Evolutionary conservation across 1,139 yeast species (phyloP).

Genomic region (Taphrina betulina): DNA sequence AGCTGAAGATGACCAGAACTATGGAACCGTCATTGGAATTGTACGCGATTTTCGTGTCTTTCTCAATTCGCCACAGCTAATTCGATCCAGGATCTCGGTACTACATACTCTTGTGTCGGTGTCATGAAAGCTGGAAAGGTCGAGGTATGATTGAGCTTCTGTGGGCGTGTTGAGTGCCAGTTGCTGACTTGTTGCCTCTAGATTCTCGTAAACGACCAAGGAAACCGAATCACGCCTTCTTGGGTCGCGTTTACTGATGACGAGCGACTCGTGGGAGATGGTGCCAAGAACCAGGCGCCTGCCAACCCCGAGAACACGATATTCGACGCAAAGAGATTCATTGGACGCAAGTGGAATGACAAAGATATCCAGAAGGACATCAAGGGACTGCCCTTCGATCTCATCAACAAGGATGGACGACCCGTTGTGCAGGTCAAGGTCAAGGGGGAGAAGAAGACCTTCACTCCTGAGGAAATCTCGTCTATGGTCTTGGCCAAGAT

Average conservation of each 20-base stretch:
- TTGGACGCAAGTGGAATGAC: slow-evolving; percentile 75
- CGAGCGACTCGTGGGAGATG: slow-evolving; percentile 89
- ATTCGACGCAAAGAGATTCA: slow-evolving; percentile 82
- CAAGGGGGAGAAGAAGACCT: slow-evolving; percentile 65
- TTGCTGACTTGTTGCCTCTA: background rate
- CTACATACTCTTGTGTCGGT: slow-evolving; percentile 91
- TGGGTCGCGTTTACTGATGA: slow-evolving; percentile 82
- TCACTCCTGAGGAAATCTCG: slow-evolving; percentile 86
- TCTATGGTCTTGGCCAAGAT: slow-evolving; percentile 89
- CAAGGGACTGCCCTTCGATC: slow-evolving; percentile 74
- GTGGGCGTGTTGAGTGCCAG: no score
- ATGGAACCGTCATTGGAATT: slow-evolving; percentile 31
- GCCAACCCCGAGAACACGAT: slow-evolving; percentile 75
- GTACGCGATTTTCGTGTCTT: background rate
- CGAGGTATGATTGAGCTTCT: no score
- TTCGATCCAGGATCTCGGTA: slow-evolving; percentile 61
- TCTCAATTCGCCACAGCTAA: background rate
- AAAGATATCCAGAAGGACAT: slow-evolving; percentile 76
- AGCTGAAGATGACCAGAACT: slow-evolving; percentile 21
- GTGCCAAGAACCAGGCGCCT: slow-evolving; percentile 91
- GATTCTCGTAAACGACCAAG: slow-evolving; percentile 90
- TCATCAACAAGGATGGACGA: slow-evolving; percentile 68
- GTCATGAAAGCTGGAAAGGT: slow-evolving; percentile 90
- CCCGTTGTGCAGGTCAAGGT: slow-evolving; percentile 75
- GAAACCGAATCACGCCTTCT: slow-evolving; percentile 91